A percentile compares a stretch with the other conserved stretches of the same genome.
phyloP scores from a whole-genome alignment of 2,329 filamentous ascomycete genomes.

The Trichoderma sp. region DNA sequence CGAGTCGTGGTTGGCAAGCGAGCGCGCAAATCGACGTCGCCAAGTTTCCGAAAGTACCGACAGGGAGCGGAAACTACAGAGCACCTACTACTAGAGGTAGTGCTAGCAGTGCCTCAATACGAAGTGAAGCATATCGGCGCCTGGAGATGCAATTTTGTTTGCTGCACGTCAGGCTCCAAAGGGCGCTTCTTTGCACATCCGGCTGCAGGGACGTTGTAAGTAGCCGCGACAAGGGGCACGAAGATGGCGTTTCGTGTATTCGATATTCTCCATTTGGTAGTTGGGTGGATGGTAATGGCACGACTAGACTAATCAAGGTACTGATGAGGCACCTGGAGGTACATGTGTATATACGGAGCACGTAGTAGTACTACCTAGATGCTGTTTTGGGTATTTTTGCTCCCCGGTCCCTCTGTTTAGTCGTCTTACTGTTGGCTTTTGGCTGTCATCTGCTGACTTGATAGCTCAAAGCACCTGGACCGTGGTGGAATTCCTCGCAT shows the following conservation, averaged over 20 bases:
- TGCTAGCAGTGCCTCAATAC: background rate
- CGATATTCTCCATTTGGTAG: background rate
- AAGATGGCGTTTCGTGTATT: background rate
- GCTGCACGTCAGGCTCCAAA: background rate
- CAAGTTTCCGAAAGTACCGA: conserved; percentile 16
- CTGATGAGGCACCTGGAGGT: background rate
- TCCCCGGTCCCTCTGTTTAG: background rate
- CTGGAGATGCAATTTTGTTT: background rate
- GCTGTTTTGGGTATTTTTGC: background rate
- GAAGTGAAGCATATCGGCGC: background rate
- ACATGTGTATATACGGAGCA: too few species aligned
- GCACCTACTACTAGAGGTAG: background rate
- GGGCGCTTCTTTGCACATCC: background rate
- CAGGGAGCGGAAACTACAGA: background rate
- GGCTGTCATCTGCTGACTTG: background rate
- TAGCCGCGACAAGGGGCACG: background rate
- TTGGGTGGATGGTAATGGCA: too few species aligned
- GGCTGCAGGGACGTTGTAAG: background rate
- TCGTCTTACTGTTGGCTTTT: background rate
- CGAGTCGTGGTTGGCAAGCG: conserved; percentile 15
- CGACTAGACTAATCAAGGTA: background rate
- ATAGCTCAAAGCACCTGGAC: background rate
- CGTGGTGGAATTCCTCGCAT: background rate
- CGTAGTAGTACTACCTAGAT: too few species aligned
- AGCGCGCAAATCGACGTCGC: conserved; percentile 16